Base-by-base conservation (phyloP, 768 basidiomycete genomes). In the Naganishia friedmannii region DNA sequence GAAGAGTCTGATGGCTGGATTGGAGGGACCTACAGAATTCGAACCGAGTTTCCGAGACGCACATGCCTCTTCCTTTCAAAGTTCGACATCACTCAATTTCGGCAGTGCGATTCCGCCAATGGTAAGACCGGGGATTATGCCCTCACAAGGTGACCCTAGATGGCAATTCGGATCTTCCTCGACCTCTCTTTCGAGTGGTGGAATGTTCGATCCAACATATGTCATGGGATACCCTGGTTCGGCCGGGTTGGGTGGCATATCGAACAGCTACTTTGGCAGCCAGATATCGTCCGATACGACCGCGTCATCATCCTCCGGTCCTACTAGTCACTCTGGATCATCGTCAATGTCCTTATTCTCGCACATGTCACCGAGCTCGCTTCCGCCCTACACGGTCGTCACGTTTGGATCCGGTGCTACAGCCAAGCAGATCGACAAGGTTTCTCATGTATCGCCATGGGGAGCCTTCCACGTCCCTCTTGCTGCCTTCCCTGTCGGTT, bases 361-460 rank as follows among this genome's bases (percentile, higher is more conserved):
- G 3, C 39, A 63, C 42, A 63, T 63, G 60, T 63, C 60, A 29
- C 60, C 60, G 12, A n/a, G 60, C 2, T 34, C 60, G n/a, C 60
- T 63, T 42, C 86, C 89, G 66, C 90, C 89, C 42, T 93, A 87
- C 77, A 76, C 76, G 3, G 57, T 81, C 32, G 88, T 93, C 12
- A 90, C 92, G 0, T 91, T 94, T 74, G 92, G 92, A 26, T 88
- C 92, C 6, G 93, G 93, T 2, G 88, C 88, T 83, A 83, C 86
- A 32, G 91, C 93, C 79, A 92, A 92, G 77, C 88, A 92, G 71
- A 84, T 95, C 53, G 93, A 95, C 76, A 84, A 84, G 17, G 90
- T 84, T 77, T 90, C 89, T 0, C 87, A 90, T 0, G 84, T 84
- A 53, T 77, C 78, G 29, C 72, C 73, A 1, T 80, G 74, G 70